A percentile compares a stretch with the other conserved stretches of the same genome.
Conservation (phyloP, 108 stramenopile species). For the Skeletonema potamos region DNA sequence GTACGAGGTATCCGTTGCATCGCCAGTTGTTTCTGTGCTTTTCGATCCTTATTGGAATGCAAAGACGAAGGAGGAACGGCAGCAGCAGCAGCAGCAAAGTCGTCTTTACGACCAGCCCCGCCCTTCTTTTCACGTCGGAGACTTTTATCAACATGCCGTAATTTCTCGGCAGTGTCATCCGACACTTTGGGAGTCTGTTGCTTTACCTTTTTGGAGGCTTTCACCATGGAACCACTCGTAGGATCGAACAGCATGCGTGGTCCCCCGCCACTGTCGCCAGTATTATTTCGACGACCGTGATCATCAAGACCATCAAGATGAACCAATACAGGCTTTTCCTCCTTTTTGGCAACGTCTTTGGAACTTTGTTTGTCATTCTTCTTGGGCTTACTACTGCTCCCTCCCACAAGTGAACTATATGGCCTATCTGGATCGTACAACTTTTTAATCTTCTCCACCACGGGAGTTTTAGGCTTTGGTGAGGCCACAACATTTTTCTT, state of each 20-base stretch:
- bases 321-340: constrained; percentile 48
- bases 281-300: constrained; percentile 65
- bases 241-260: constrained; percentile 89
- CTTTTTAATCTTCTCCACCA: constrained; percentile 21
- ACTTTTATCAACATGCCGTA: constrained; percentile 29
- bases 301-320: constrained; percentile 74
- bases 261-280: constrained; percentile 28
- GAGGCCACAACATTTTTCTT: constrained; percentile 4
- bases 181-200: background rate
- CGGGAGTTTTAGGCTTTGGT: constrained; percentile 2
- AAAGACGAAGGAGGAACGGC: constrained; percentile 8
- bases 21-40: background rate
- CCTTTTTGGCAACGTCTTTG: background rate
- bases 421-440: constrained; percentile 64
- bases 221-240: constrained; percentile 85
- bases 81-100: background rate
- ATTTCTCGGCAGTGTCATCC: constrained; percentile 8
- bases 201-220: constrained; percentile 49
- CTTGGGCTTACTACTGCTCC: constrained; percentile 17
- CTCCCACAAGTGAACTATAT: constrained; percentile 48
- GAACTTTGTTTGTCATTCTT: background rate
- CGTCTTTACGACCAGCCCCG: constrained; percentile 17
- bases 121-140: constrained; percentile 16
- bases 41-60: background rate
- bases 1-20: constrained; percentile 63